Evolutionary conservation across 345 rosid genomes (phyloP).

Genomic region (Erucastrum elatum): DNA sequence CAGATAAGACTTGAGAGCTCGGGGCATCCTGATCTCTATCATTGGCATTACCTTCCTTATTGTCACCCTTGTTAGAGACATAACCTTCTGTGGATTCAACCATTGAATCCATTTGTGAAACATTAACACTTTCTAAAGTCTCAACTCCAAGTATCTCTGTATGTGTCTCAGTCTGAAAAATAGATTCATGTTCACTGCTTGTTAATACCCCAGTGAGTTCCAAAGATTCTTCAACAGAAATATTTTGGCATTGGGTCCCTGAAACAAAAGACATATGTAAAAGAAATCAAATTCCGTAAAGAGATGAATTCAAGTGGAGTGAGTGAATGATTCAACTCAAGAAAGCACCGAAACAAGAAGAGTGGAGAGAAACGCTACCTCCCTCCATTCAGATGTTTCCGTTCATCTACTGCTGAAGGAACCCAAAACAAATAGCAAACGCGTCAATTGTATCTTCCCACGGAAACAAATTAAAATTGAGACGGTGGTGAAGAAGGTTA

Average conservation of each 20-base stretch:
- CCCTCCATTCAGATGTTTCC: conserved; percentile 94
- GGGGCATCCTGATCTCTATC: too few species aligned
- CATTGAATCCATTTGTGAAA: conserved; percentile 26
- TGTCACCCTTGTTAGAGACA: conserved; percentile 30
- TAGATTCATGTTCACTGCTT: conserved; percentile 32
- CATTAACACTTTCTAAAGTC: conserved; percentile 30
- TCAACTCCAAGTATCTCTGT: not conserved
- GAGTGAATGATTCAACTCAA: not conserved
- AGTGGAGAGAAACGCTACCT: too few species aligned
- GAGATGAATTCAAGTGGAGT: not conserved
- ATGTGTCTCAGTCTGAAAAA: too few species aligned
- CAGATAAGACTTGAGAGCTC: not conserved
- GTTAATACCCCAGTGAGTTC: too few species aligned
- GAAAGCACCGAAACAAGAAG: too few species aligned
- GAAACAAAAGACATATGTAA: too few species aligned
- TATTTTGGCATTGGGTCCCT: too few species aligned
- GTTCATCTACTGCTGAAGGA: too few species aligned
- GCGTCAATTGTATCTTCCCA: too few species aligned
- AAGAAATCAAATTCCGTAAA: too few species aligned
- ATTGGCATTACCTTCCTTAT: conserved; percentile 16
- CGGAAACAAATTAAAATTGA: not conserved
- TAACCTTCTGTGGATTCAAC: conserved; percentile 34
- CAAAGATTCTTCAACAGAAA: conserved; percentile 17
- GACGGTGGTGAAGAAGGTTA: conserved; percentile 1
- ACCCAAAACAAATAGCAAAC: too few species aligned